phyloP scores from a whole-genome alignment of 768 basidiomycete species.

The Amanita muscaria region DNA sequence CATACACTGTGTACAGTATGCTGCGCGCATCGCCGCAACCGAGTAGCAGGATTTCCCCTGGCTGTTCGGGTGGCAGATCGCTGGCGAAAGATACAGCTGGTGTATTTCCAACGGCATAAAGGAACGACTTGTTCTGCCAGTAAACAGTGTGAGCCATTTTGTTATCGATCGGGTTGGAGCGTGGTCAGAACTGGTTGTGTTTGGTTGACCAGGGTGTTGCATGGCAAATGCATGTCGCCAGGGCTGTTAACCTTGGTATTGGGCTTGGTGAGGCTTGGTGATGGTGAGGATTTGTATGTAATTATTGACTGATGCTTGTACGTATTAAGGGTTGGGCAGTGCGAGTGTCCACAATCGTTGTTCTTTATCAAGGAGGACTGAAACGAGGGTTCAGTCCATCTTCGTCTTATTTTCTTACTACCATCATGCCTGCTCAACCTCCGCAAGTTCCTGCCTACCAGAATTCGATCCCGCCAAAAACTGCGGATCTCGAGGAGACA shows the following conservation, averaged over 20 bases:
- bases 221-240: too few relatives aligned
- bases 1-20: conserved; percentile 32
- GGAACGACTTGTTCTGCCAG: conserved; percentile 32
- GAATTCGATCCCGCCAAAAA: conserved; percentile 50
- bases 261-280: too few relatives aligned
- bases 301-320: too few relatives aligned
- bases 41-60: conserved; percentile 32
- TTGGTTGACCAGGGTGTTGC: too few relatives aligned
- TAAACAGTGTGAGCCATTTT: conserved; percentile 29
- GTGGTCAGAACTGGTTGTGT: too few relatives aligned
- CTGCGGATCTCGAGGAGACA: conserved; percentile 75
- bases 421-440: conserved; percentile 25
- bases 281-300: too few relatives aligned
- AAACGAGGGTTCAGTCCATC: neutral
- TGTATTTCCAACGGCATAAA: conserved; percentile 46
- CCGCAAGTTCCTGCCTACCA: conserved; percentile 23
- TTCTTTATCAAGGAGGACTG: too few relatives aligned
- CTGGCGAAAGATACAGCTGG: conserved; percentile 34
- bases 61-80: conserved; percentile 31
- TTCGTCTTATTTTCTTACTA: conserved; percentile 10
- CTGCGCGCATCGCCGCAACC: conserved; percentile 44
- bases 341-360: too few relatives aligned
- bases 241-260: too few relatives aligned
- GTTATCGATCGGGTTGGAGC: too few relatives aligned
- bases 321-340: too few relatives aligned